These are phyloP conservation scores for Pseudogymnoascus sp. DNA, from an alignment of 2,329 filamentous ascomycete genomes.

Conservation along the genomic window DNA sequence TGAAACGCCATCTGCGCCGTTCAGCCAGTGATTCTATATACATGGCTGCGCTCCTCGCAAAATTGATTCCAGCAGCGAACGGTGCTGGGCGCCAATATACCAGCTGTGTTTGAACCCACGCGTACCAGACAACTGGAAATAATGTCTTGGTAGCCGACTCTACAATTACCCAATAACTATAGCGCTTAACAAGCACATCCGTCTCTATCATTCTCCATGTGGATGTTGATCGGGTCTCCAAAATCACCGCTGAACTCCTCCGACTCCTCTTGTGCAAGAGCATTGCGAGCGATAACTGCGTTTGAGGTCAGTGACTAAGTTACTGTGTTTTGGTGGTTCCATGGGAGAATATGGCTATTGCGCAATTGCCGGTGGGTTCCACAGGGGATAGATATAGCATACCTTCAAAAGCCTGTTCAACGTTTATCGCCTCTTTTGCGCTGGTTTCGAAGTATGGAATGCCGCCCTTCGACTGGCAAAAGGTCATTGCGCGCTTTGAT, in stretches of 20 bases:
- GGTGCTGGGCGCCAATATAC: conserved; percentile 10
- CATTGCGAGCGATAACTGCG: conserved; percentile 88
- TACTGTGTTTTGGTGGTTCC: neutral
- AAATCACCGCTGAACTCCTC: conserved; percentile 98
- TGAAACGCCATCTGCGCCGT: conserved; percentile 2
- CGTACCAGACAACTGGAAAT: neutral
- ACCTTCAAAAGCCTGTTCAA: conserved; percentile 76
- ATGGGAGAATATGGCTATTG: conserved; percentile 12
- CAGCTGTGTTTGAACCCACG: conserved; percentile 9
- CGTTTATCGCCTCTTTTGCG: conserved; percentile 97
- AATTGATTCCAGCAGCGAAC: conserved; percentile 8
- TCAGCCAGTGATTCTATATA: conserved; percentile 8
- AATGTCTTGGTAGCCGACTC: neutral
- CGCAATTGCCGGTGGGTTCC: neutral
- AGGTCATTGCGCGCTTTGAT: conserved; percentile 91
- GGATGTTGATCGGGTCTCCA: conserved; percentile 96
- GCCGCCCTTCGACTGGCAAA: conserved; percentile 93
- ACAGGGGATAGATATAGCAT: conserved; percentile 15
- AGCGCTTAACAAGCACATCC: conserved; percentile 75
- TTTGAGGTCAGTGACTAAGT: neutral
- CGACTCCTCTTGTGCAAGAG: conserved; percentile 90
- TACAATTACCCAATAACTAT: conserved; percentile 9
- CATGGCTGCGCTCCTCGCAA: conserved; percentile 2
- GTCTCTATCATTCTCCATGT: conserved; percentile 87
- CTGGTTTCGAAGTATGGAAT: conserved; percentile 99